phyloP scores from a whole-genome alignment of 345 rosid genomes.

The Brassica napus region Da-Ae NC_063439.1:12213501-12214000 shows the following conservation, averaged over 20 bases:
- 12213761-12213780: not conserved
- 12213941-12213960: not conserved
- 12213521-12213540: not conserved
- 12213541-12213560: not conserved
- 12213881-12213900: not conserved
- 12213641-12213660: not conserved
- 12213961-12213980: not conserved
- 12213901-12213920: slow-evolving; percentile 3
- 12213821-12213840: not conserved
- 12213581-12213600: slow-evolving; percentile 14
- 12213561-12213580: slow-evolving; percentile 9
- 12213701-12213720: not conserved
- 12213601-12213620: not conserved
- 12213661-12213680: not conserved
- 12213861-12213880: slow-evolving; percentile 21
- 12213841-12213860: slow-evolving; percentile 20
- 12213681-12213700: not conserved
- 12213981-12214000: not conserved
- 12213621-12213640: not conserved
- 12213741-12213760: not conserved
- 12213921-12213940: not conserved
- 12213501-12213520: not conserved
- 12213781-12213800: not conserved
- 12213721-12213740: not conserved
- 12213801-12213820: not conserved